These are phyloP conservation scores for Solanum pennellii DNA, from an alignment of 257 asterid species.

Conservation along the genomic window DNA sequence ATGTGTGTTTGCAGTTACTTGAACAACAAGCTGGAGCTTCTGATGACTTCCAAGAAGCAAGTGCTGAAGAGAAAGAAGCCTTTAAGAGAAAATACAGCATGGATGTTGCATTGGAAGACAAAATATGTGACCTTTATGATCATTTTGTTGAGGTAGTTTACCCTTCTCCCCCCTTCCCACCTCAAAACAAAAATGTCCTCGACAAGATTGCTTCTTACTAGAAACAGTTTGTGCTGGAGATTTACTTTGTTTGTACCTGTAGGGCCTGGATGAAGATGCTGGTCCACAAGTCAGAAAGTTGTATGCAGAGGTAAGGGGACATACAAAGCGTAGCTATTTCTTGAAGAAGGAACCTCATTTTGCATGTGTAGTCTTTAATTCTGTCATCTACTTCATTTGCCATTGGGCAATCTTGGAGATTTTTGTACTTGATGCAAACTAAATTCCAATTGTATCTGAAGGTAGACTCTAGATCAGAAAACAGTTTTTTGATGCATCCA, in stretches of 20 bases:
- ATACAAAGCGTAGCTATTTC: not conserved
- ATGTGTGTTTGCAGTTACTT: constrained; percentile 35
- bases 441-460: not conserved
- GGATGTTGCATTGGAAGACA: constrained; percentile 77
- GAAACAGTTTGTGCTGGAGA: not conserved
- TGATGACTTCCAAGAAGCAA: constrained; percentile 66
- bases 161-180: not conserved
- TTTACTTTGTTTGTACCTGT: constrained; percentile 8
- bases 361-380: not conserved
- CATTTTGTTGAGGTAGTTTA: constrained; percentile 55
- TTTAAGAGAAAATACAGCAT: constrained; percentile 55
- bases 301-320: constrained; percentile 78
- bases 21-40: constrained; percentile 53
- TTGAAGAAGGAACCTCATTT: not conserved
- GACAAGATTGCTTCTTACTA: not conserved
- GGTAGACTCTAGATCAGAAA: not conserved
- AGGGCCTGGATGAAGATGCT: constrained; percentile 91
- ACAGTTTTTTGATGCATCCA: not conserved
- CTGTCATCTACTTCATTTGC: not conserved
- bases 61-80: constrained; percentile 57
- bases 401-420: not conserved
- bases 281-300: constrained; percentile 86
- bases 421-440: not conserved
- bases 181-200: not conserved
- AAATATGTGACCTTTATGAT: constrained; percentile 79